phyloP scores from a whole-genome alignment of 1,284 basidiomycete genomes.

The Mycosarcoma mackinlayi region DNA sequence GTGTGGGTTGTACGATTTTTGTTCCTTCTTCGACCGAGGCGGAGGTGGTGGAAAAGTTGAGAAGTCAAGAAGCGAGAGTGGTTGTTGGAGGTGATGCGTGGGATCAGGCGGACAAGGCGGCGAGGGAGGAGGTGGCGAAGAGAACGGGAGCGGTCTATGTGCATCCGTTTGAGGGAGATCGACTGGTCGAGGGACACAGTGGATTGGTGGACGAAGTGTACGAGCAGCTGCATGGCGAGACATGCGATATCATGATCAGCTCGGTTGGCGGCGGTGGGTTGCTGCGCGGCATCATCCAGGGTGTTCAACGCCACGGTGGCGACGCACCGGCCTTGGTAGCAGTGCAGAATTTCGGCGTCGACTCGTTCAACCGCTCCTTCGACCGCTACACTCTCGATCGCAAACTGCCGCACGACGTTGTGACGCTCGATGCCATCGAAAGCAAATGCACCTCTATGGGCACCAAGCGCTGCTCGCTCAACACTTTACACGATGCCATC shows the following conservation, averaged over 20 bases:
- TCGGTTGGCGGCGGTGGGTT: constrained; percentile 36
- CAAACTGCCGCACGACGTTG: constrained; percentile 7
- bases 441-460: constrained; percentile 64
- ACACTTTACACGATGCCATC: constrained; percentile 42
- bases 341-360: constrained; percentile 54
- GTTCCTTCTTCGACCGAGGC: constrained; percentile 50
- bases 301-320: not conserved
- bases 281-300: constrained; percentile 30
- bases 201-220: constrained; percentile 45
- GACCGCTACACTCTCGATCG: not conserved
- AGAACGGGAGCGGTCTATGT: constrained; percentile 45
- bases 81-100: constrained; percentile 33
- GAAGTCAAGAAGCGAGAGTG: constrained; percentile 46
- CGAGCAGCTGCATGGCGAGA: constrained; percentile 4
- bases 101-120: constrained; percentile 44
- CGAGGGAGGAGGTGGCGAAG: constrained; percentile 24
- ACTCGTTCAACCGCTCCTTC: constrained; percentile 48
- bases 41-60: constrained; percentile 40
- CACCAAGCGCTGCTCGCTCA: constrained; percentile 43
- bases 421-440: constrained; percentile 42
- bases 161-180: constrained; percentile 64
- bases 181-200: constrained; percentile 55
- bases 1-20: constrained; percentile 59
- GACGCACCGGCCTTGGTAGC: constrained; percentile 31
- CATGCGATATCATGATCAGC: constrained; percentile 32